Conservation (phyloP, 2,329 filamentous ascomycete species). For the Cladophialophora chaetospira region DNA sequence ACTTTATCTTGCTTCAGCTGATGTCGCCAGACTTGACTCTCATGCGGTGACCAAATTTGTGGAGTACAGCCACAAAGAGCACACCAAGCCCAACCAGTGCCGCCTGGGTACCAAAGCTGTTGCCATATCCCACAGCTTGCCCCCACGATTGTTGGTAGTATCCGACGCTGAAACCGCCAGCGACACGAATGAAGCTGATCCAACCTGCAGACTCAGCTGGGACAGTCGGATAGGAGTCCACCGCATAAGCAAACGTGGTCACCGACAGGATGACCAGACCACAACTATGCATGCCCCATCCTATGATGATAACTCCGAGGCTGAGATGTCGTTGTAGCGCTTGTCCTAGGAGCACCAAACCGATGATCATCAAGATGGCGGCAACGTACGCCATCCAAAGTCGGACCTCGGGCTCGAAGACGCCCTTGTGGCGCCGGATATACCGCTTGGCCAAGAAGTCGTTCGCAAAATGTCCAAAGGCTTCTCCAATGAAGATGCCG, state of each 20-base stretch:
- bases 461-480: slow-evolving; percentile 58
- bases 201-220: slow-evolving; percentile 55
- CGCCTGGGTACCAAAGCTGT: slow-evolving; percentile 52
- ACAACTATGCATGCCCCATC: slow-evolving; percentile 54
- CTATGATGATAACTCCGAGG: slow-evolving; percentile 51
- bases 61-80: slow-evolving; percentile 44
- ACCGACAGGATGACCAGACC: slow-evolving; percentile 39
- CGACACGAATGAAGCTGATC: slow-evolving; percentile 52
- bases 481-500: slow-evolving; percentile 55
- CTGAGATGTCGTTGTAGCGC: slow-evolving; percentile 52
- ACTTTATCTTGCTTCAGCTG: too few species aligned
- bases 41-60: slow-evolving; percentile 17
- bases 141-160: slow-evolving; percentile 58
- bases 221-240: slow-evolving; percentile 58
- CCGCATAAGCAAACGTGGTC: slow-evolving; percentile 53
- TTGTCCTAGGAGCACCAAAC: slow-evolving; percentile 56
- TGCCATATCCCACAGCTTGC: slow-evolving; percentile 43
- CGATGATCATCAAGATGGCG: slow-evolving; percentile 51
- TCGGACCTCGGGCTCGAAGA: slow-evolving; percentile 59
- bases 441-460: slow-evolving; percentile 49
- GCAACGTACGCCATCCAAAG: slow-evolving; percentile 52
- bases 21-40: too few species aligned
- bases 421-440: slow-evolving; percentile 50
- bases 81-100: slow-evolving; percentile 42
- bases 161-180: slow-evolving; percentile 49